Percentiles rank a stretch among this genome's conserved stretches.
phyloP scores from a whole-genome alignment of 176 grass and related monocot species.

The Phoenix dactylifera region DNA sequence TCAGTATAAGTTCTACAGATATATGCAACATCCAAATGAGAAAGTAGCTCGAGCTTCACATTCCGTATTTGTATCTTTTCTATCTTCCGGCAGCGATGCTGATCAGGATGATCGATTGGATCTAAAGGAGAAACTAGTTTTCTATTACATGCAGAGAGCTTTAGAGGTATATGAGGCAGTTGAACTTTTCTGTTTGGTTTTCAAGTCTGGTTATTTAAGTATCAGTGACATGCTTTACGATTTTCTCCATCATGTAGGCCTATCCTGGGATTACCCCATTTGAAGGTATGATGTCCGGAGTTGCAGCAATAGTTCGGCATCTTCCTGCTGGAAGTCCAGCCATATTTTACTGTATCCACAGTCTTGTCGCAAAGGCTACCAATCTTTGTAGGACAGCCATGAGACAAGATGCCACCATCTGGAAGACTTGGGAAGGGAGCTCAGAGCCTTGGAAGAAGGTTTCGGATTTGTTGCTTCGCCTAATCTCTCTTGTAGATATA shows the following conservation, averaged over 20 bases:
- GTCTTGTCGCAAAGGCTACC: constrained; percentile 47
- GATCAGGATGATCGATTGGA: constrained; percentile 39
- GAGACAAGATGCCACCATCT: constrained; percentile 43
- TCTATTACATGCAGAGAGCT: constrained; percentile 71
- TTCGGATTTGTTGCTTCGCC: constrained; percentile 59
- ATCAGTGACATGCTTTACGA: not conserved
- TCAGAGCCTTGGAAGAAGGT: constrained; percentile 76
- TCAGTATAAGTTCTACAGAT: constrained; percentile 55
- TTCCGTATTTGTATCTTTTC: constrained; percentile 82
- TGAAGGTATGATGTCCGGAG: constrained; percentile 79
- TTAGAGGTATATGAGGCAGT: constrained; percentile 39
- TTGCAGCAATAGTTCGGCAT: constrained; percentile 56
- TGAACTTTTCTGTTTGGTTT: not conserved
- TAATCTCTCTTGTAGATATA: constrained; percentile 85
- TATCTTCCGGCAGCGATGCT: constrained; percentile 49
- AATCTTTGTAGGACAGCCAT: constrained; percentile 42
- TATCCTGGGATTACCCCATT: constrained; percentile 71
- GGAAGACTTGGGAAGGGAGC: constrained; percentile 93
- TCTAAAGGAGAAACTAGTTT: constrained; percentile 80
- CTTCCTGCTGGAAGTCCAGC: constrained; percentile 69
- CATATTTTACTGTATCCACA: constrained; percentile 67
- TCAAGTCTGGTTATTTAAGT: not conserved
- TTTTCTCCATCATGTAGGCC: constrained; percentile 29
- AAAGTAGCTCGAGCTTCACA: constrained; percentile 80
- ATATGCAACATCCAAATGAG: constrained; percentile 87